Evolutionary conservation across 257 asterid species (phyloP).

Genomic region (Petunia secreta): DNA sequence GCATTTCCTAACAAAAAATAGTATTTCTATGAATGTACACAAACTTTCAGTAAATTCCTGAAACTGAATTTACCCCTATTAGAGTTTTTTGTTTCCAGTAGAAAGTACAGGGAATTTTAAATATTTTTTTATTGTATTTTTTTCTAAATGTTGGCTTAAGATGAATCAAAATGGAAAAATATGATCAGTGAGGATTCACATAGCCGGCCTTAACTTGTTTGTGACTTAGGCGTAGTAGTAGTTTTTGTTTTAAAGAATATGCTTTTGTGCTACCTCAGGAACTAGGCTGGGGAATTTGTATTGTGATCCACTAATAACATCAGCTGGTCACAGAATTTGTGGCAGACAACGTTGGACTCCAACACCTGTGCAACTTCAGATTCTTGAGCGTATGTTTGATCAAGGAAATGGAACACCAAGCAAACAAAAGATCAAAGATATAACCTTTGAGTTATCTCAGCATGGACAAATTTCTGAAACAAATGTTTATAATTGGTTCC

Average conservation of each 20-base stretch:
- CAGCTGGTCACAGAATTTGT: conserved; percentile 79
- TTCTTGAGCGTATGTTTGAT: conserved; percentile 85
- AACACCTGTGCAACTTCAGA: conserved; percentile 91
- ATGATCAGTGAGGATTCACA: too few relatives aligned
- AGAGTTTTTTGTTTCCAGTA: too few relatives aligned
- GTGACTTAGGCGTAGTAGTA: too few relatives aligned
- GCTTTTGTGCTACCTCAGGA: conserved; percentile 52
- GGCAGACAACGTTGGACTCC: conserved; percentile 99
- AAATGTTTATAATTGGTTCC: conserved; percentile 98
- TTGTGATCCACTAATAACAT: conserved; percentile 70
- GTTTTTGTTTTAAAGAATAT: not conserved
- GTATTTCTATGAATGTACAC: not conserved
- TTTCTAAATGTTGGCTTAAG: too few relatives aligned
- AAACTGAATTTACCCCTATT: too few relatives aligned
- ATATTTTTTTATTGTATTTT: too few relatives aligned
- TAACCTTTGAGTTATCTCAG: conserved; percentile 82
- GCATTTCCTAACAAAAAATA: too few relatives aligned
- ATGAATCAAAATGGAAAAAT: too few relatives aligned
- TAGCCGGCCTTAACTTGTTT: too few relatives aligned
- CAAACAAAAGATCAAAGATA: conserved; percentile 95
- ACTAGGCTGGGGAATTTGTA: conserved; percentile 82
- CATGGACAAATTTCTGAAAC: conserved; percentile 98
- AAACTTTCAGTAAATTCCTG: too few relatives aligned
- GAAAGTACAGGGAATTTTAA: too few relatives aligned
- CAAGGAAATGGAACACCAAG: conserved; percentile 96